phyloP scores from a whole-genome alignment of 2,329 filamentous ascomycete species.

The Botrytis fragariae region DNA sequence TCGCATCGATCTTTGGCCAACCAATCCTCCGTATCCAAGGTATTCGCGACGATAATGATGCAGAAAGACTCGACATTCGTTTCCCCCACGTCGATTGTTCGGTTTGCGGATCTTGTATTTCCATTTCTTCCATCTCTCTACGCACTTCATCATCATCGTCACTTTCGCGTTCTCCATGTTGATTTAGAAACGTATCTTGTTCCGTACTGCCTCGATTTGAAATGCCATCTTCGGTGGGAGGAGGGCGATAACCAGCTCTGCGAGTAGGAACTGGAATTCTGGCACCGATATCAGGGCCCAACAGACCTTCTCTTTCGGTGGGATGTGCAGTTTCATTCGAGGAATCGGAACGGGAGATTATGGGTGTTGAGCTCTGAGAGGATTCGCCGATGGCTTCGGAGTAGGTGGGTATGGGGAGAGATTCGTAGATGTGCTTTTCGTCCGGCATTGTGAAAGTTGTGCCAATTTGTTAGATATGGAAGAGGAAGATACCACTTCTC shows the following conservation, averaged over 20 bases:
- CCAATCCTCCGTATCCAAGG: slow-evolving; percentile 36
- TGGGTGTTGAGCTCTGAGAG: slow-evolving; percentile 60
- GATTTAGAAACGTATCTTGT: slow-evolving; percentile 47
- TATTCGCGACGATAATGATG: slow-evolving; percentile 35
- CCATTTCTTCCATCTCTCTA: slow-evolving; percentile 85
- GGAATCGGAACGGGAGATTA: slow-evolving; percentile 50
- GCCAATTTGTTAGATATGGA: background rate
- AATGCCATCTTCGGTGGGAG: slow-evolving; percentile 75
- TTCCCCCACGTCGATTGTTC: slow-evolving; percentile 38
- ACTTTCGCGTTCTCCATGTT: slow-evolving; percentile 46
- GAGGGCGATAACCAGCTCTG: slow-evolving; percentile 66
- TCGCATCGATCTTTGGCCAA: slow-evolving; percentile 37
- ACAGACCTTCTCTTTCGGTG: slow-evolving; percentile 73
- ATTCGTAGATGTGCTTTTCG: slow-evolving; percentile 57
- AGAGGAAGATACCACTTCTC: slow-evolving; percentile 6
- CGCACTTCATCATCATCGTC: slow-evolving; percentile 64
- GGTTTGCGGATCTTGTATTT: slow-evolving; percentile 69
- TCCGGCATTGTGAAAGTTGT: slow-evolving; percentile 41
- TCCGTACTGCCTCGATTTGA: slow-evolving; percentile 38
- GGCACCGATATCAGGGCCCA: slow-evolving; percentile 52
- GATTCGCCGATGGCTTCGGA: slow-evolving; percentile 71
- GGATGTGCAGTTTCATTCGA: slow-evolving; percentile 63
- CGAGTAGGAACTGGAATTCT: slow-evolving; percentile 43
- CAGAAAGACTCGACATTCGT: slow-evolving; percentile 38
- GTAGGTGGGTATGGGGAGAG: slow-evolving; percentile 75